phyloP scores from a whole-genome alignment of 1,139 yeast species.

The Pichia sp. region DNA sequence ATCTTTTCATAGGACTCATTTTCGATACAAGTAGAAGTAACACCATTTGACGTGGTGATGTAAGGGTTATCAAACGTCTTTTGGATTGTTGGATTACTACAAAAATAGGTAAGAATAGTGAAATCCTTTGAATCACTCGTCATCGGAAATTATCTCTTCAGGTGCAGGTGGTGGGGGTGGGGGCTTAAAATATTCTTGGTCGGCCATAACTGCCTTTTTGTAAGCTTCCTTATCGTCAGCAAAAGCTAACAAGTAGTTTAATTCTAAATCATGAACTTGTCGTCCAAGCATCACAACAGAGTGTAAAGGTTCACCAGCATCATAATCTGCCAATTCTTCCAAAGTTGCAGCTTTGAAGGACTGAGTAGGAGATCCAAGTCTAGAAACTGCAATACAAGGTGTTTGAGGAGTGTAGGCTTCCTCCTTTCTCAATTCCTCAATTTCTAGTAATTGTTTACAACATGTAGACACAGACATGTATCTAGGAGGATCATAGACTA shows the following conservation, averaged over 20 bases:
- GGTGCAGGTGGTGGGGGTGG: conserved; percentile 22
- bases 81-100: too few species aligned
- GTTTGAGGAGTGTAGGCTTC: conserved; percentile 78
- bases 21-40: too few species aligned
- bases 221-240: conserved; percentile 64
- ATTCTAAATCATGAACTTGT: conserved; percentile 89
- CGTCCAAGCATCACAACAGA: conserved; percentile 87
- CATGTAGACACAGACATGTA: conserved; percentile 93
- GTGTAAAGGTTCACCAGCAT: conserved; percentile 92
- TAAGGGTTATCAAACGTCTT: too few species aligned
- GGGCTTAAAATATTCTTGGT: conserved; percentile 67
- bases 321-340: conserved; percentile 68
- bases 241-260: conserved; percentile 78
- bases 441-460: conserved; percentile 78
- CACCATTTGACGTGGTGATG: too few species aligned
- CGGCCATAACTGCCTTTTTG: conserved; percentile 55
- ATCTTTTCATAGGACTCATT: background rate
- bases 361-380: conserved; percentile 86
- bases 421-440: conserved; percentile 72
- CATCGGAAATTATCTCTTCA: conserved; percentile 20
- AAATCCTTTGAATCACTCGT: too few species aligned
- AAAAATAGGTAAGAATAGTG: too few species aligned
- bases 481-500: conserved; percentile 93
- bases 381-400: conserved; percentile 89
- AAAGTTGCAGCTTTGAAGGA: conserved; percentile 81